Evolutionary conservation across 2,329 filamentous ascomycete genomes (phyloP), one percentile per base, ranked within the genome.

Genomic region (Purpureocillium takamizusanense): DNA sequence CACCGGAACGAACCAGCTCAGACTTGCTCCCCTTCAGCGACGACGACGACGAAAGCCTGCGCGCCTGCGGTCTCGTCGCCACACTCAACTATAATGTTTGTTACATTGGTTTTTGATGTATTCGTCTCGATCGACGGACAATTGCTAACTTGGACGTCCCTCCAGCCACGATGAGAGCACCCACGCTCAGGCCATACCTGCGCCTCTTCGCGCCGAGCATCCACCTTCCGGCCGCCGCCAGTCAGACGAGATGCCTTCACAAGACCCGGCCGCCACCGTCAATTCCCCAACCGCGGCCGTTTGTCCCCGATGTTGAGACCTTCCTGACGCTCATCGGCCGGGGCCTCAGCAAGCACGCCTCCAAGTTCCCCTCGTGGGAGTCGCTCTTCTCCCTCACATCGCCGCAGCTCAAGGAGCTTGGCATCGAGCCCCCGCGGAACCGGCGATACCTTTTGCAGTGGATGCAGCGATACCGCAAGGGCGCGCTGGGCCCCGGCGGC

Each of bases 251-350:
- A 60, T 65, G 61, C 52, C 57, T 67, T 30, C 64, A 69, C 53
- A 63, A 61, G 52, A 59, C 61, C 42, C 50, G 59, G 41, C 51
- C 60, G 28, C 44, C 54, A 12, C 65, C 54, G 32, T 50, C 56
- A 7, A 64, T 77, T 25, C 89, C 89, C 3, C 55, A 70, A 17
- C 83, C 88, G 1, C 94, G 83, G 29, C 86, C 87, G 2, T 88
- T 94, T 52, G 81, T 94, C 30, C 90, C 89, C 25, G 82, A 95
- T 58, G 78, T 87, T 31, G 59, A 73, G 50, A 92, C 89, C 13
- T 95, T 98, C 63, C 81, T 97, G 45, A 86, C 76, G 28, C 72
- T 95, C 42, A 95, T 97, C 62, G 92, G 92, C 51, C 89, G 92
- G 46, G 81, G 81, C 51, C 78, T 95, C 52, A 80, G 75, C 54